A percentile compares a stretch with the other conserved stretches of the same genome.
These are phyloP conservation scores for Neospora caninum DNA, from an alignment of 169 alveolate genomes.

Conservation along the genomic window DNA sequence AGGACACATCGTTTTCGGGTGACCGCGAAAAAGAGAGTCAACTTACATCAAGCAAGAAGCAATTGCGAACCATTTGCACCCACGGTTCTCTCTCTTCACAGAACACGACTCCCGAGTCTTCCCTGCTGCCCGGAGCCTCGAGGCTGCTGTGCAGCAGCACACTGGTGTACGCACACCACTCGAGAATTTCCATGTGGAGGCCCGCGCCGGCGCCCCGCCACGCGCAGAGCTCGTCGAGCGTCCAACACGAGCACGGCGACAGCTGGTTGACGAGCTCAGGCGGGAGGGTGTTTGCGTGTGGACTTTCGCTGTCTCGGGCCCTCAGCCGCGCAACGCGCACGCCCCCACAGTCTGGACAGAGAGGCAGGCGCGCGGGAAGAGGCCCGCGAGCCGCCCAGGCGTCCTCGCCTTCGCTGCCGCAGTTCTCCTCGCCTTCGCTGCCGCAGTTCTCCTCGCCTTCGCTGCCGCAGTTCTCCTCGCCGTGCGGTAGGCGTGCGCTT, in stretches of 20 bases:
- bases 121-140: neutral
- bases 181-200: neutral
- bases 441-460: no score
- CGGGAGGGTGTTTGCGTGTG: neutral
- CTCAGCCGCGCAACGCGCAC: neutral
- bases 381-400: neutral
- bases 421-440: no score
- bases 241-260: conserved; percentile 6
- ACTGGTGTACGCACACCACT: conserved; percentile 40
- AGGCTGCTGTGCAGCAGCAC: neutral
- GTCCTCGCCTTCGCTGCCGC: neutral
- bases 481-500: no score
- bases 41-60: conserved; percentile 24
- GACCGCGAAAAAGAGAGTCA: no score
- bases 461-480: no score
- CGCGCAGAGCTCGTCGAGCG: neutral
- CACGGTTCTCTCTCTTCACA: neutral
- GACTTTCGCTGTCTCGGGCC: neutral
- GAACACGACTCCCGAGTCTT: neutral
- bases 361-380: neutral
- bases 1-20: no score
- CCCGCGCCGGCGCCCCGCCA: conserved; percentile 35
- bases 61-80: conserved; percentile 22
- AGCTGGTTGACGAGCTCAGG: neutral
- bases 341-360: neutral